Base-by-base conservation (phyloP, 2,329 filamentous ascomycete genomes). In the Pyricularia sp. region DNA sequence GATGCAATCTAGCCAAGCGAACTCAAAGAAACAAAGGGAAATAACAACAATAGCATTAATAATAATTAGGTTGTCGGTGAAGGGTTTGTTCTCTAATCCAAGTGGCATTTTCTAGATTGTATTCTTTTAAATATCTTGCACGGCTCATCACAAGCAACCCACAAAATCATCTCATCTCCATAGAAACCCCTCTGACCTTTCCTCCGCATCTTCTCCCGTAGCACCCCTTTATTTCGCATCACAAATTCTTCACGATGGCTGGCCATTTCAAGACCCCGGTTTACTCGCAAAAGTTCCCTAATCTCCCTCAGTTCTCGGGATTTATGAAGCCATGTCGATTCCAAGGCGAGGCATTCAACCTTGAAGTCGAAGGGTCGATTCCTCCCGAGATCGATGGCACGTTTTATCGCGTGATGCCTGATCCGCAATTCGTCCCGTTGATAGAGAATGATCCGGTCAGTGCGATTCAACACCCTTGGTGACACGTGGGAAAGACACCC, bases 321-420 rank as follows among this genome's bases (percentile, higher is more conserved):
- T 44, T 44, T 7, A 44, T 44, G 40, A 44, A 44, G 40, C 40
- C 40, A 19, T 44, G 40, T 13, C 40, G 40, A 44, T 44, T 44
- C 16, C 40, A 44, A 19, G 40, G 40, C 13, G 40, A 44, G 16
- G 40, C 8, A 19, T 44, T 13, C 40, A 44, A 44, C 40, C 40
- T 44, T 13, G 40, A 44, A 19, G 40, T 44, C 40, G 13, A 44
- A 19, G 40, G 40, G 13, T 44, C 40, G 0, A 68, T 75, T 0
- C 74, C 74, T 0, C 33, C 63, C 0, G 71, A 73, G 0, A 73
- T 76, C 1, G 66, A 73, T 44, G 73, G 73, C 1, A 72, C 69
- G 0, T 75, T 75, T 65, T 75, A 73, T 57, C 71, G 77, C 2
- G 73, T 79, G 1, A 79, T 79, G 75, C 71, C 73, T 1, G 78